Evolutionary conservation across 371 early-diverging fungal genomes (phyloP), one percentile per base, ranked within the genome.

Genomic region (Catenaria anguillulae): DNA sequence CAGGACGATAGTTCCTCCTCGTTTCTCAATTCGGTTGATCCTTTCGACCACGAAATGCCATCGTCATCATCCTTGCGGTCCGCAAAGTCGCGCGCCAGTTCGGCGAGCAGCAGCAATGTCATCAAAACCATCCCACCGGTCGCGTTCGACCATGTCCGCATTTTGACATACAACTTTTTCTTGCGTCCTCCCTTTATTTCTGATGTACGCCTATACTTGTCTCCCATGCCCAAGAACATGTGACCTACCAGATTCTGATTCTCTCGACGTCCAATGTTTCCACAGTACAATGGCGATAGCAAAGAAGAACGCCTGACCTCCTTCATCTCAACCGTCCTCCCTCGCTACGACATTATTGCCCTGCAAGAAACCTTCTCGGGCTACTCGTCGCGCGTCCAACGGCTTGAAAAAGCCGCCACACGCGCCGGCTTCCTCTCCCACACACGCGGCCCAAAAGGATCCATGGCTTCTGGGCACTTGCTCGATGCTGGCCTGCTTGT

Each of bases 91-190:
- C n/a, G n/a, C n/a, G n/a, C n/a, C n/a, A n/a, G n/a, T n/a, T n/a
- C n/a, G n/a, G n/a, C n/a, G n/a, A n/a, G n/a, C n/a, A n/a, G n/a
- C n/a, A n/a, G n/a, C n/a, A n/a, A n/a, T n/a, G n/a, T n/a, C n/a
- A n/a, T n/a, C n/a, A n/a, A n/a, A n/a, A n/a, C n/a, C n/a, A n/a
- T n/a, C n/a, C n/a, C n/a, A n/a, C n/a, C n/a, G n/a, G n/a, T n/a
- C n/a, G n/a, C n/a, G n/a, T n/a, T n/a, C n/a, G n/a, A 40, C 40
- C 40, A 17, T 17, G 40, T 58, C 15, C 36, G 58, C 17, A 12
- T 58, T 10, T 13, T 58, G 36, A 58, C 58, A 15, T 58, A 58
- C 31, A 58, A 58, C 17, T 58, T 58, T 35, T 58, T 40, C 34
- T 15, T 58, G 36, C 58, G 58, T 12, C 58, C 58, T 34, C 58